phyloP scores from a whole-genome alignment of 1,284 basidiomycete species.

The Mycosarcoma maydis region DNA sequence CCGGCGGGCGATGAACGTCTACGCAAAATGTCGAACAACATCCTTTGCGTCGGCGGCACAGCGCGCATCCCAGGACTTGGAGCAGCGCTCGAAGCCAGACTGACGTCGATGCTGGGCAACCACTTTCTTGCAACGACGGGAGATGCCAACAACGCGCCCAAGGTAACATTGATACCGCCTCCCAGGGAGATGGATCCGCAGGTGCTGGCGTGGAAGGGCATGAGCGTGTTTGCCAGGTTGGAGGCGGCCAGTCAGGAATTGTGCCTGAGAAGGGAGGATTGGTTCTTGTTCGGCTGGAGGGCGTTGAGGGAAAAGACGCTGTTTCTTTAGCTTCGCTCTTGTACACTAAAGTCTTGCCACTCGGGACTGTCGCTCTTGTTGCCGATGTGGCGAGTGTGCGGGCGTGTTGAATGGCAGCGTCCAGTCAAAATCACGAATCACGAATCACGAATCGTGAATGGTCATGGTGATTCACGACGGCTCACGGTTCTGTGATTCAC shows the following conservation, averaged over 20 bases:
- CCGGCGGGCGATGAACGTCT: slow-evolving; percentile 81
- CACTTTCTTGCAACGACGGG: slow-evolving; percentile 27
- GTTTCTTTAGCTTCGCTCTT: slow-evolving; percentile 12
- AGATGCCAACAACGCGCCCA: slow-evolving; percentile 45
- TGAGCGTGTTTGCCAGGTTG: slow-evolving; percentile 90
- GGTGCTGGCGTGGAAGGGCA: slow-evolving; percentile 93
- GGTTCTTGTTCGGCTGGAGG: slow-evolving; percentile 73
- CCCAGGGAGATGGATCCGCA: slow-evolving; percentile 91
- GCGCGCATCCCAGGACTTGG: slow-evolving; percentile 70
- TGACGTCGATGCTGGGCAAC: slow-evolving; percentile 26
- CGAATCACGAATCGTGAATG: too few species aligned
- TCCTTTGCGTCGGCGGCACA: slow-evolving; percentile 85
- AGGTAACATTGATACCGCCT: slow-evolving; percentile 85
- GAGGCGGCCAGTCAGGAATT: slow-evolving; percentile 82
- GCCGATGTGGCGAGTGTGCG: too few species aligned
- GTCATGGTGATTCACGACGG: too few species aligned
- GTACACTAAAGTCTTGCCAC: too few species aligned
- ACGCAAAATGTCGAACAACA: slow-evolving; percentile 85
- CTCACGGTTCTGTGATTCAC: too few species aligned
- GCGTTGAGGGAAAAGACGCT: slow-evolving; percentile 69
- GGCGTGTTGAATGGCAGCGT: too few species aligned
- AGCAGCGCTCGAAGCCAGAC: slow-evolving; percentile 62
- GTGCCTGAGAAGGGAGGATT: slow-evolving; percentile 87
- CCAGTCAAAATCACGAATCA: too few species aligned
- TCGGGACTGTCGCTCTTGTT: too few species aligned